Conservation (phyloP, 2,329 filamentous ascomycete species). For the Tolypocladium ophioglossoides region DNA sequence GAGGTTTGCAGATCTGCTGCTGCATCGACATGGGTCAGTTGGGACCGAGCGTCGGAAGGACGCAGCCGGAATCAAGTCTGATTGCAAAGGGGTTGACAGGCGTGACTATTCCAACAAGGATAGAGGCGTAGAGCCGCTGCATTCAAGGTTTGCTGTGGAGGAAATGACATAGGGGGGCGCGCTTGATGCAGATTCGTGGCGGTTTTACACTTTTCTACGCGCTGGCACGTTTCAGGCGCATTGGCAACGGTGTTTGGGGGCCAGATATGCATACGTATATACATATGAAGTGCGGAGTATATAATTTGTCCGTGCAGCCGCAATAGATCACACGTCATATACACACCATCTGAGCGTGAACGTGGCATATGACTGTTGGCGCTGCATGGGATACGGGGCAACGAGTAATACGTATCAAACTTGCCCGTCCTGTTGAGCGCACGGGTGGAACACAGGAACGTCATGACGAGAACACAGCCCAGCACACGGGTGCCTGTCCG, state of each 20-base stretch:
- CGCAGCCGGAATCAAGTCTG: not conserved
- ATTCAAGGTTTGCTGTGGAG: not conserved
- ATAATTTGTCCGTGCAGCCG: not conserved
- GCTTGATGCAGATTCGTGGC: not conserved
- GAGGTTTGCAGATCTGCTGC: not conserved
- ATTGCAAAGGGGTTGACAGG: not conserved
- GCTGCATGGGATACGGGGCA: not conserved
- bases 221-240: not conserved
- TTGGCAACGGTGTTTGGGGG: not conserved
- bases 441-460: not conserved
- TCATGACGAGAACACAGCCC: not conserved
- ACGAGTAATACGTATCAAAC: not conserved
- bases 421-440: not conserved
- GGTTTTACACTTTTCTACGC: not conserved
- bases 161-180: not conserved
- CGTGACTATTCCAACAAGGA: not conserved
- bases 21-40: not conserved
- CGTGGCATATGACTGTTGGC: not conserved
- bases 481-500: not conserved
- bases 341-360: not conserved
- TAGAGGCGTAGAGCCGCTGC: not conserved
- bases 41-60: not conserved
- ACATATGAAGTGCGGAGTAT: too few species aligned
- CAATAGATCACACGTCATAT: not conserved
- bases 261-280: not conserved